phyloP scores from a whole-genome alignment of 2,329 filamentous ascomycete species.

The Aspergillus japonicus region DNA sequence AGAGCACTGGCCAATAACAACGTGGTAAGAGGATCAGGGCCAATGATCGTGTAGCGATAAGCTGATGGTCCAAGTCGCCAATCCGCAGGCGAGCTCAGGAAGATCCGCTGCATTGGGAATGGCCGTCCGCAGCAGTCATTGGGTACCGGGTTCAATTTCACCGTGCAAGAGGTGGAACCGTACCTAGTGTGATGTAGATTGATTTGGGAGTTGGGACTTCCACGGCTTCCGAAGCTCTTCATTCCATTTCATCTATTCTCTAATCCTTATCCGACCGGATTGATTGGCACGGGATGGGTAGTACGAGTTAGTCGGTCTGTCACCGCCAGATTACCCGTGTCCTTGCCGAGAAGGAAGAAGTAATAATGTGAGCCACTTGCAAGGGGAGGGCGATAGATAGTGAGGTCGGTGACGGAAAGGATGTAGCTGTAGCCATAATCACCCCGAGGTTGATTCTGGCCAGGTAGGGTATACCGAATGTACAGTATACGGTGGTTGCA shows the following conservation, averaged over 20 bases:
- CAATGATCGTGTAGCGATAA: constrained; percentile 20
- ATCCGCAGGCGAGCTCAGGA: constrained; percentile 15
- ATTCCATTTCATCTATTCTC: neutral
- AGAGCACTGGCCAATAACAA: constrained; percentile 18
- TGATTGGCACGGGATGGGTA: constrained; percentile 6
- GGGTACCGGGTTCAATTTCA: constrained; percentile 4
- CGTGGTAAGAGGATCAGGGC: neutral
- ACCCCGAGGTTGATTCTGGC: neutral
- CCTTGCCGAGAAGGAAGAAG: neutral
- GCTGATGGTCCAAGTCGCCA: constrained; percentile 15
- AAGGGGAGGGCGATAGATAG: neutral
- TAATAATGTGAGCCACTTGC: neutral
- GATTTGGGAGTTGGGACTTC: neutral
- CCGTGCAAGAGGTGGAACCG: neutral
- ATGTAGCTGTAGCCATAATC: neutral
- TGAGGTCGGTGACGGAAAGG: neutral
- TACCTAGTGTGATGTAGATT: neutral
- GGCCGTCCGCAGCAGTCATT: constrained; percentile 17
- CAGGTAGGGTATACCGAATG: neutral
- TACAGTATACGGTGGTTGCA: neutral
- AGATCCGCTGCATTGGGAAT: constrained; percentile 15
- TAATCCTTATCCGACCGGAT: constrained; percentile 3
- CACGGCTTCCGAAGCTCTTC: neutral
- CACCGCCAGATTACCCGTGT: constrained; percentile 5
- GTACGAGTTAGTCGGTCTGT: constrained; percentile 3